Evolutionary conservation across 192 early-diverging fungal species (phyloP).

Genomic region (Coemansia sp.): DNA sequence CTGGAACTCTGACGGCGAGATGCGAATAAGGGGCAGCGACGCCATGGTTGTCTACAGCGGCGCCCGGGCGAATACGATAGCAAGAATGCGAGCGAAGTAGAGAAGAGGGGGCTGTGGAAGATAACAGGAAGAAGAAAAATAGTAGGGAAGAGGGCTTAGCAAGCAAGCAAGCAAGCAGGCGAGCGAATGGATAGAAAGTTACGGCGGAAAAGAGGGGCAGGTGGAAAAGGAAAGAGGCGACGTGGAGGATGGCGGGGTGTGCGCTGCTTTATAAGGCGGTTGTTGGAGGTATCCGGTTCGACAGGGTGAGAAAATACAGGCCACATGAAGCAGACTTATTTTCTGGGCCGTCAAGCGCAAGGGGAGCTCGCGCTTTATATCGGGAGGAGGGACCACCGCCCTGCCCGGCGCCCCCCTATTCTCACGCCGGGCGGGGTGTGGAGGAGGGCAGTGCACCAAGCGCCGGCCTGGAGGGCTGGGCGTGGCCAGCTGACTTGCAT

Average conservation of each 20-base stretch:
- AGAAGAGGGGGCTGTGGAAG: not conserved
- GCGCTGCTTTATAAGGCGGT: not conserved
- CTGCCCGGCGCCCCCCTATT: slow-evolving; percentile 7
- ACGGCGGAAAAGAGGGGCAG: not conserved
- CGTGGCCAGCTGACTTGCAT: not conserved
- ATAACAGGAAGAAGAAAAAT: not conserved
- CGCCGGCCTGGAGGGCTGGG: not conserved
- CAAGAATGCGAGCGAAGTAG: not conserved
- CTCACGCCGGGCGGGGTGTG: slow-evolving; percentile 10
- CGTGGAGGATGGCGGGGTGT: not conserved
- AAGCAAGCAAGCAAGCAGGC: not conserved
- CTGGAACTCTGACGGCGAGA: slow-evolving; percentile 59
- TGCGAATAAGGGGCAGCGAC: slow-evolving; percentile 50
- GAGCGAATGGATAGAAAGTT: not conserved
- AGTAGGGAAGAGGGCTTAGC: not conserved
- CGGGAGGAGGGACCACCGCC: not conserved
- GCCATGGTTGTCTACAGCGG: slow-evolving; percentile 9
- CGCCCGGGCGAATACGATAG: not conserved
- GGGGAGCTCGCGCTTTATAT: not conserved
- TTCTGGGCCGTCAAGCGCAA: not conserved
- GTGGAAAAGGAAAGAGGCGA: not conserved
- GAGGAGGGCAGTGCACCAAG: not conserved
- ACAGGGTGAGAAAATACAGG: not conserved
- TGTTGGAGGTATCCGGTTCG: not conserved
- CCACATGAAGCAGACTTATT: slow-evolving; percentile 2